Conservation (phyloP, 2,329 filamentous ascomycete genomes). For the Cladophialophora yegresii region DNA sequence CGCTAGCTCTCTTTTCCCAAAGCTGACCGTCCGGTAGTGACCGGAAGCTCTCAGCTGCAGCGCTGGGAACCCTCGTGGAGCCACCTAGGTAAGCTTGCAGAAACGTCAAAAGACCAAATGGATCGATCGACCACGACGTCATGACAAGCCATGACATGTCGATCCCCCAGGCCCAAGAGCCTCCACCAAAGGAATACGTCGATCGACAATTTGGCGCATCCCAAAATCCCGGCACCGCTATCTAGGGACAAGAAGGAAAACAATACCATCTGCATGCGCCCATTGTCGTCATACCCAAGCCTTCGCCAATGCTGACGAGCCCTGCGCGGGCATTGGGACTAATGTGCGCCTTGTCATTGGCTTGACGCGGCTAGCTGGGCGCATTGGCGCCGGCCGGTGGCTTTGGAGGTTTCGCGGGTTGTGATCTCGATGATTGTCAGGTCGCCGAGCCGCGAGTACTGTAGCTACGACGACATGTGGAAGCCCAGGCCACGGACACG, state of each 20-base stretch:
- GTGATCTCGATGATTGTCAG: not conserved
- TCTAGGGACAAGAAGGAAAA: not conserved
- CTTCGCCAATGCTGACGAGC: slow-evolving; percentile 3
- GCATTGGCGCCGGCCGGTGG: not conserved
- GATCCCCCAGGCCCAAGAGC: not conserved
- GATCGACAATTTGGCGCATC: not conserved
- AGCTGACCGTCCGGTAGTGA: not conserved
- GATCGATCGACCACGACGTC: not conserved
- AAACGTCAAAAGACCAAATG: not conserved
- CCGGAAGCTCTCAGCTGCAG: not conserved
- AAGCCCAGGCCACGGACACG: not conserved
- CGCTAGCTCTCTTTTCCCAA: not conserved
- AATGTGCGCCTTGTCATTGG: slow-evolving; percentile 7
- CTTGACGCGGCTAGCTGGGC: not conserved
- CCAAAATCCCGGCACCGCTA: not conserved
- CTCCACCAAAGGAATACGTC: not conserved
- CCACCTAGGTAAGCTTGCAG: not conserved
- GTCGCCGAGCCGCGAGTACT: not conserved
- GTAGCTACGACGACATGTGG: too few relatives aligned
- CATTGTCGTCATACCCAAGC: slow-evolving; percentile 18
- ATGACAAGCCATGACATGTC: not conserved
- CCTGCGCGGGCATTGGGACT: not conserved
- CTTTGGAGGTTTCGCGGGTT: not conserved
- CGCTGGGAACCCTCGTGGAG: not conserved
- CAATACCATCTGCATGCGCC: not conserved